Percentiles rank a stretch among this genome's conserved stretches.
These are phyloP conservation scores for Vigna hirtella DNA, from an alignment of 306 rosid species.

Conservation along the genomic window DNA sequence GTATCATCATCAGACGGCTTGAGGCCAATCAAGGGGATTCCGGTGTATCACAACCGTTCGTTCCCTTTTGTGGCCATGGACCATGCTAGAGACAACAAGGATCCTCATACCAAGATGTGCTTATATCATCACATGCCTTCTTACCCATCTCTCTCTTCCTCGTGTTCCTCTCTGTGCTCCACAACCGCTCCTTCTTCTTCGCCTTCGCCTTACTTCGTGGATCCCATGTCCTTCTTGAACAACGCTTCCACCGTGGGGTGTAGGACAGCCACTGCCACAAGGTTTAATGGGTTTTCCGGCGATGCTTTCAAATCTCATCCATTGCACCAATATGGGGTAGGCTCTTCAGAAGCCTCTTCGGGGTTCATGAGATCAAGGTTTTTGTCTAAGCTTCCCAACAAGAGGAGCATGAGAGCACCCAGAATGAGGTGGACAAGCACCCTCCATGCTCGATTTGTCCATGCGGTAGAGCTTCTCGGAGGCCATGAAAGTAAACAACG, in stretches of 20 bases:
- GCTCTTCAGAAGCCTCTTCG: slow-evolving; percentile 53
- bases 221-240: slow-evolving; percentile 62
- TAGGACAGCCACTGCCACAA: slow-evolving; percentile 45
- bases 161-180: slow-evolving; percentile 9
- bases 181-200: slow-evolving; percentile 36
- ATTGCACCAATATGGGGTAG: slow-evolving; percentile 54
- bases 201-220: slow-evolving; percentile 46
- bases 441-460: slow-evolving; percentile 89
- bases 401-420: slow-evolving; percentile 90
- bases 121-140: slow-evolving; percentile 60
- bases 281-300: slow-evolving; percentile 51
- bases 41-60: slow-evolving; percentile 83
- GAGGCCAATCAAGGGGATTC: slow-evolving; percentile 88
- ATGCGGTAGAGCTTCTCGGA: slow-evolving; percentile 94
- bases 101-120: slow-evolving; percentile 54
- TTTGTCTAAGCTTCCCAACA: slow-evolving; percentile 71
- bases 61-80: slow-evolving; percentile 73
- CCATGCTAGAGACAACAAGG: slow-evolving; percentile 46
- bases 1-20: slow-evolving; percentile 52
- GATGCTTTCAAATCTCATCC: slow-evolving; percentile 59
- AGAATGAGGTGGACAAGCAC: slow-evolving; percentile 97
- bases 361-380: slow-evolving; percentile 85
- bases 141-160: slow-evolving; percentile 5
- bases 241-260: slow-evolving; percentile 39
- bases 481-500: slow-evolving; percentile 84